These are phyloP conservation scores for Yamadazyma trypodendri DNA, from an alignment of 1,139 yeast species.

Conservation along the genomic window DNA sequence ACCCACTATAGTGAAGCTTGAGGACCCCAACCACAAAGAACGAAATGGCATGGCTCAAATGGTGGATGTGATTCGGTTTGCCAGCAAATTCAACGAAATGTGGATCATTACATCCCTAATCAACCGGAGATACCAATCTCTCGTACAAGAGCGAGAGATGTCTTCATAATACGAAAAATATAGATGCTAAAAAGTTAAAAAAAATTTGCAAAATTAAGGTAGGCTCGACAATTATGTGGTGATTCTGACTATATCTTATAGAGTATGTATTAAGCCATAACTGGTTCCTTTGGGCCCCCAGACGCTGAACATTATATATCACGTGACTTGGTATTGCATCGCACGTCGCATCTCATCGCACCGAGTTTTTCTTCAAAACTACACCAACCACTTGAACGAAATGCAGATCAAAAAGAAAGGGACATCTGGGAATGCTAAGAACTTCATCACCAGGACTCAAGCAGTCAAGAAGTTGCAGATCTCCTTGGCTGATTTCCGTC, in stretches of 20 bases:
- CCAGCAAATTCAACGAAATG: conserved; percentile 16
- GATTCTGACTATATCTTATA: no score
- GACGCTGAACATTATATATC: no score
- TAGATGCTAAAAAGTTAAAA: no score
- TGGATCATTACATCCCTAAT: conserved; percentile 16
- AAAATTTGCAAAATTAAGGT: no score
- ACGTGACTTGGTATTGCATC: no score
- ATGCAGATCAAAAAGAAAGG: conserved; percentile 71
- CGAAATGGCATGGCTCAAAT: not conserved
- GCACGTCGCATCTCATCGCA: conserved; percentile 17
- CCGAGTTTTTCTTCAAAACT: conserved; percentile 7
- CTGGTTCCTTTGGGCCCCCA: no score
- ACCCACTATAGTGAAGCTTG: conserved; percentile 6
- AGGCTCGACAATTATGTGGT: no score
- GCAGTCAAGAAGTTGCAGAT: conserved; percentile 92
- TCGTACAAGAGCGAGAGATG: not conserved
- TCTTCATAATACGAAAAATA: no score
- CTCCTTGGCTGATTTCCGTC: conserved; percentile 95
- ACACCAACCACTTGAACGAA: not conserved
- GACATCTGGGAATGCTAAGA: conserved; percentile 85
- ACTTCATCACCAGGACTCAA: conserved; percentile 91
- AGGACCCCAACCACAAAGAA: not conserved
- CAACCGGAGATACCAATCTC: conserved; percentile 7
- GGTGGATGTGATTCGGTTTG: conserved; percentile 9
- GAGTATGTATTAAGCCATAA: no score